Evolutionary conservation across 1,139 yeast species (phyloP), one percentile per base, ranked within the genome.

Genomic region (Geotrichum citri-aurantii): DNA sequence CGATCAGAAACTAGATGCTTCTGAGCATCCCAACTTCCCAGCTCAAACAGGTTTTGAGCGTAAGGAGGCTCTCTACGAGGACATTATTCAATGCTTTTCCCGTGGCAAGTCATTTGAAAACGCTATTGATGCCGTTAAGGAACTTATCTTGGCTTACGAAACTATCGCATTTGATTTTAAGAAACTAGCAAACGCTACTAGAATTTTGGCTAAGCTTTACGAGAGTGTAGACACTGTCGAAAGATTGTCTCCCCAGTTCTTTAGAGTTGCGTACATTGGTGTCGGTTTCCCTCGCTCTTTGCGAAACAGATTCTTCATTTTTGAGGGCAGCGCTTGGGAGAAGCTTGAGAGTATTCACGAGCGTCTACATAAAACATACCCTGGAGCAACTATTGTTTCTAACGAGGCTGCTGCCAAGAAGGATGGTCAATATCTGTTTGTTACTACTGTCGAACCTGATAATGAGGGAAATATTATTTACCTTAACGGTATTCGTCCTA

Each of bases 291-390:
- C 96, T 12, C 77, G 77, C 46, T 81, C 91, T 52, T 79, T 88
- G 58, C 78, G 96, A 68, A 88, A 88, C 55, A 83, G 86, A 67
- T 84, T 83, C 62, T 91, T 86, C 69, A 86, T 90, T 59, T 88
- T 86, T 69, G 96, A 90, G 73, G 96, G 96, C 14, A 77, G 84
- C 57, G 92, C 96, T 29, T 90, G 88, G 74, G 97, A 90, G 69
- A 95, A 88, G 71, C 85, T 90, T 59, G 85, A 91, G 5, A 85
- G 95, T 1, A 86, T 90, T 69, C 92, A 88, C 66, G 90, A 86
- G 67, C 79, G 96, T 65, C 75, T 90, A 63, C 79, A 85, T 66
- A 81, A 84, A 68, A 74, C 88, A 53, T 88, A 88, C 71, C 95
- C 95, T 27, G 96, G 96, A 56, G 90, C 96, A 1, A 81, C 86